phyloP scores from a whole-genome alignment of 495 filamentous ascomycete genomes.

The Tuber calosporum region DNA sequence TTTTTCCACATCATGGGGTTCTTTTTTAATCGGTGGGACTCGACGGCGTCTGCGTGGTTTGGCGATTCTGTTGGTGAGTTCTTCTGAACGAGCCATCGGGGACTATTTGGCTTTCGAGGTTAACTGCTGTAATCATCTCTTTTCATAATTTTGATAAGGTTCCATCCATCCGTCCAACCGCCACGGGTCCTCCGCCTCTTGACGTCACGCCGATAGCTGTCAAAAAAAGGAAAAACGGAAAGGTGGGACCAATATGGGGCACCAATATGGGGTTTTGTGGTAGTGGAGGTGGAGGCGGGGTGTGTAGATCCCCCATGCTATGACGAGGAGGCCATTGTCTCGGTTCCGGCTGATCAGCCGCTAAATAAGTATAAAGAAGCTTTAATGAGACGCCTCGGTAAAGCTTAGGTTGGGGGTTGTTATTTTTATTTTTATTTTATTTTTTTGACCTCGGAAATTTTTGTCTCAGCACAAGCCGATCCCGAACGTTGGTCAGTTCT shows the following conservation, averaged over 20 bases:
- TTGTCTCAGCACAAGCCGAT: constrained; percentile 37
- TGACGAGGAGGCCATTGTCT: constrained; percentile 35
- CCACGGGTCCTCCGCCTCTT: neutral
- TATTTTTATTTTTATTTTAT: neutral
- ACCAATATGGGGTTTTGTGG: neutral
- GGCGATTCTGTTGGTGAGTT: constrained; percentile 30
- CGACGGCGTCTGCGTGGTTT: constrained; percentile 30
- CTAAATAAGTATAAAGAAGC: constrained; percentile 19
- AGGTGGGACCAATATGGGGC: constrained; percentile 11
- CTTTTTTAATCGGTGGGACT: constrained; percentile 15
- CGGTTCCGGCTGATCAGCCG: constrained; percentile 33
- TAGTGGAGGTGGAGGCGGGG: neutral
- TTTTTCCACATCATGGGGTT: constrained; percentile 18
- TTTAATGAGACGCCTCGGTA: constrained; percentile 28
- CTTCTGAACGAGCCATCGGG: constrained; percentile 29
- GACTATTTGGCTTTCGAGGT: constrained; percentile 30
- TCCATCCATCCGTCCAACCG: constrained; percentile 12
- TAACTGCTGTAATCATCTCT: constrained; percentile 29
- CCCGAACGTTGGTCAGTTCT: constrained; percentile 13
- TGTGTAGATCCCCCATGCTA: constrained; percentile 25
- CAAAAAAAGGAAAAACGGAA: constrained; percentile 25
- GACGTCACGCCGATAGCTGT: constrained; percentile 11
- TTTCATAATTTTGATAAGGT: constrained; percentile 29
- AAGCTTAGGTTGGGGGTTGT: neutral
- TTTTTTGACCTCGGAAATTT: neutral